Base-by-base conservation (phyloP, 1,284 basidiomycete genomes). In the Ustilago shanxiensis region DNA sequence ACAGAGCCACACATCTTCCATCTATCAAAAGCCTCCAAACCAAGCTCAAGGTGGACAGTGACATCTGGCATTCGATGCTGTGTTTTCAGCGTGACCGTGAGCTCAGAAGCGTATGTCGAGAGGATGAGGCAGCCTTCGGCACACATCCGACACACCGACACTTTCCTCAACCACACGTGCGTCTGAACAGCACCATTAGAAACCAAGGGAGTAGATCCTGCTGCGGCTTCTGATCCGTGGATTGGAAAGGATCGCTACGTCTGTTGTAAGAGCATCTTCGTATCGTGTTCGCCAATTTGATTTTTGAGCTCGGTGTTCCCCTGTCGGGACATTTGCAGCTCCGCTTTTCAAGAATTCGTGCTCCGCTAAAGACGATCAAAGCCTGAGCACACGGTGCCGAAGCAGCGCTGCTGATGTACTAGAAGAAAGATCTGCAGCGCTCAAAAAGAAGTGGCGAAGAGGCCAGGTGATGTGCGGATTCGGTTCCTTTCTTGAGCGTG, bases 391-490 rank as follows among this genome's bases (percentile, higher is more conserved):
- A 24, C 44, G 37, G 13, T 56, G 37, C 52, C 26, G n/a, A 3
- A 11, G 44, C n/a, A n/a, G n/a, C n/a, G n/a, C 44, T 45, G 24
- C 54, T 29, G 33, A 6, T 37, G 10, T 2, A 20, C 26, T 26
- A 20, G 41, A 35, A 54, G 51, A 49, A 47, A 29, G 26, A 61
- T 61, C 39, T 51, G 50, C 50, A 54, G 37, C 39, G 39, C 37
- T 54, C 62, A 58, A 49, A n/a, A 65, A 28, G 62, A 55, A 47
- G 62, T 65, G 33, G 54, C 54, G n/a, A 53, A 35, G 44, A 45
- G 26, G 20, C n/a, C n/a, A 29, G 31, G 7, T 33, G 39, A 16
- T 13, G 18, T 54, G 29, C 51, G 20, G 39, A 45, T 61, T 47
- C 51, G 54, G 54, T 26, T 60, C 33, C 16, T 29, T 31, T 16